These are phyloP conservation scores for Colletotrichum sublineola DNA, from an alignment of 2,329 filamentous ascomycete species.

Conservation along the genomic window DNA sequence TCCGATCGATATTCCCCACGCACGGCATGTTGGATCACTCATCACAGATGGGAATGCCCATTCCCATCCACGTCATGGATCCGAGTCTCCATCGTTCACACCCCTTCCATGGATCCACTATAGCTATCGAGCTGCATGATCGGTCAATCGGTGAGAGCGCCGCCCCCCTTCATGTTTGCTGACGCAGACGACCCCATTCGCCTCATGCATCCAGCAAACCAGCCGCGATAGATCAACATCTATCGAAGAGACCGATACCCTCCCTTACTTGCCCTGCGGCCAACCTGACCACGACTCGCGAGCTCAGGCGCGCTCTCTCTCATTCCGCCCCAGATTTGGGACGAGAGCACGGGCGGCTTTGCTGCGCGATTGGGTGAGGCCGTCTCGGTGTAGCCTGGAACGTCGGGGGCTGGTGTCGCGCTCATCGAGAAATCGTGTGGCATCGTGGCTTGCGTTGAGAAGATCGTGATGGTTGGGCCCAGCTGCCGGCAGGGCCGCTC, in stretches of 20 bases:
- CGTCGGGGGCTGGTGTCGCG: slow-evolving; percentile 4
- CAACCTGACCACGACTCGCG: slow-evolving; percentile 3
- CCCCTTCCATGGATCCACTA: background rate
- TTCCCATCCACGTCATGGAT: slow-evolving; percentile 8
- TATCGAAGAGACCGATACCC: slow-evolving; percentile 19
- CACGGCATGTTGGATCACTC: background rate
- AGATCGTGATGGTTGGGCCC: slow-evolving; percentile 22
- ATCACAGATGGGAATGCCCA: slow-evolving; percentile 11
- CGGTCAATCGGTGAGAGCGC: slow-evolving; percentile 11
- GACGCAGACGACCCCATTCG: background rate
- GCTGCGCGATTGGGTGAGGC: slow-evolving; percentile 11
- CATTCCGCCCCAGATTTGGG: slow-evolving; percentile 1
- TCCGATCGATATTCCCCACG: slow-evolving; percentile 11
- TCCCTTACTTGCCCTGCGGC: background rate
- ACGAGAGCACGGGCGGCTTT: slow-evolving; percentile 7
- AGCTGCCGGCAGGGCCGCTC: background rate
- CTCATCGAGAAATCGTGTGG: slow-evolving; percentile 29
- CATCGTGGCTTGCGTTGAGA: slow-evolving; percentile 12
- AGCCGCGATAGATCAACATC: slow-evolving; percentile 27
- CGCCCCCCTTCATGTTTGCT: background rate
- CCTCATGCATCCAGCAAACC: background rate
- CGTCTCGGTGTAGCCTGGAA: slow-evolving; percentile 6
- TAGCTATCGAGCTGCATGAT: background rate
- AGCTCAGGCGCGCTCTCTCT: background rate
- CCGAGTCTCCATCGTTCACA: background rate